Percentiles rank a stretch among this genome's conserved stretches.
These are phyloP conservation scores for Boletus rubroflammeus DNA, from an alignment of 768 basidiomycete genomes.

Conservation along the genomic window DNA sequence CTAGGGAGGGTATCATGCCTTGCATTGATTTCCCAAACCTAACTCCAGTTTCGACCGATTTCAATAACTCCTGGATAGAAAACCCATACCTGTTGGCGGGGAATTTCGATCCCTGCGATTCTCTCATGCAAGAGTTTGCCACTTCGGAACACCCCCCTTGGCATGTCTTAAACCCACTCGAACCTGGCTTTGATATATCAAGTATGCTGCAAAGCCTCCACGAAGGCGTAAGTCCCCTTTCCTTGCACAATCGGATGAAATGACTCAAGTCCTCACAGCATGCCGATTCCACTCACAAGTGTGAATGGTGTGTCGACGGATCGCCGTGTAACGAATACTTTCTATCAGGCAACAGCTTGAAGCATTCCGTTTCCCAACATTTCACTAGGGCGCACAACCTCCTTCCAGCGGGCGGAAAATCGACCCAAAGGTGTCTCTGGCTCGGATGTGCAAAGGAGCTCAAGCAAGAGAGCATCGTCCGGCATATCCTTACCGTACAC, in stretches of 20 bases:
- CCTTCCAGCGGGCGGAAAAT: slow-evolving; percentile 2
- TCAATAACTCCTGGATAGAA: background rate
- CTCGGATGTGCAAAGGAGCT: slow-evolving; percentile 16
- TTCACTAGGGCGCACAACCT: slow-evolving; percentile 5
- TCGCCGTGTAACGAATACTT: slow-evolving; percentile 1
- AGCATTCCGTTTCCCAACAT: slow-evolving; percentile 14
- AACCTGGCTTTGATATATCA: background rate
- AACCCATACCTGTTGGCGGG: background rate
- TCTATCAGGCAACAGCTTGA: background rate
- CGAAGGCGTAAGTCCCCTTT: slow-evolving; percentile 2
- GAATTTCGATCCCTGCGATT: background rate
- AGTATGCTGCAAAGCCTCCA: background rate
- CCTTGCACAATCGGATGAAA: background rate
- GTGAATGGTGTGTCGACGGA: slow-evolving; percentile 11
- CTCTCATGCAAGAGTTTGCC: background rate
- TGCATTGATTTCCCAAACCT: background rate
- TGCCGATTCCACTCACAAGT: background rate
- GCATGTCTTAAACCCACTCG: background rate
- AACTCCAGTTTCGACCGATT: background rate
- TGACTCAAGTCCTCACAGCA: background rate
- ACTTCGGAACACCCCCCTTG: background rate
- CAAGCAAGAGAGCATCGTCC: slow-evolving; percentile 24
- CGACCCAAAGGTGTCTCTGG: slow-evolving; percentile 16
- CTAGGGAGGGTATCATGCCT: background rate
- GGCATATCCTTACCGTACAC: slow-evolving; percentile 25